Base-by-base conservation (phyloP, 2,329 filamentous ascomycete genomes). In the Cordyceps tenuipes region DNA sequence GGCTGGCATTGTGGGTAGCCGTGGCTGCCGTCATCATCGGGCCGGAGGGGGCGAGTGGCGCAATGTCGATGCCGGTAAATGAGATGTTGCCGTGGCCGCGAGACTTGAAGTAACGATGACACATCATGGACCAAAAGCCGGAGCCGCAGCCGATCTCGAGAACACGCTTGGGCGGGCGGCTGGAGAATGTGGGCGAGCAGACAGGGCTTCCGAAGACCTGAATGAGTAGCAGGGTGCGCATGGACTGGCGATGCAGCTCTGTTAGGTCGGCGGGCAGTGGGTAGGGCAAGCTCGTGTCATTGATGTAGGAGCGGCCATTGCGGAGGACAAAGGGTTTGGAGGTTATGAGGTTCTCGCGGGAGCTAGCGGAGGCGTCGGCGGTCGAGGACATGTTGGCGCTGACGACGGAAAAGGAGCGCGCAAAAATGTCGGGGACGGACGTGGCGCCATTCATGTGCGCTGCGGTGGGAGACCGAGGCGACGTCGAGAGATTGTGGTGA, bases 121-220 rank as follows among this genome's bases (percentile, higher is more conserved):
- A 95, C 77, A 91, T 86, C 73, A 89, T 87, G 66, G 89, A 92
- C 92, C 92, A 97, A 70, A 95, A 89, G 26, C 85, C 93, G 21
- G 88, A 88, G 19, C 92, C 92, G 72, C 93, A 97, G 34, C 87
- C 91, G 39, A 97, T 75, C 69, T 97, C 93, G 26, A 97, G 79
- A 31, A 97, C 87, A 64, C 85, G 86, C 67, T 81, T 81, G 0
- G 92, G 92, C 21, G 89, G 86, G 51, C 84, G 83, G 63, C 83
- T 80, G 48, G 80, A 76, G 58, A 90, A 80, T 34, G 79, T 78
- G 1, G 88, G 86, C 9, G 87, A 88, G 73, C 89, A 92, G 60
- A 94, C 82, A 0, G 91, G 89, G 12, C 85, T 85, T 49, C 91
- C 90, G 67, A 94, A 91, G 39, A 96, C 82, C 68, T 90, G 86